Conservation (phyloP, 176 grass and related monocot species). For the Avena atlantica region DNA sequence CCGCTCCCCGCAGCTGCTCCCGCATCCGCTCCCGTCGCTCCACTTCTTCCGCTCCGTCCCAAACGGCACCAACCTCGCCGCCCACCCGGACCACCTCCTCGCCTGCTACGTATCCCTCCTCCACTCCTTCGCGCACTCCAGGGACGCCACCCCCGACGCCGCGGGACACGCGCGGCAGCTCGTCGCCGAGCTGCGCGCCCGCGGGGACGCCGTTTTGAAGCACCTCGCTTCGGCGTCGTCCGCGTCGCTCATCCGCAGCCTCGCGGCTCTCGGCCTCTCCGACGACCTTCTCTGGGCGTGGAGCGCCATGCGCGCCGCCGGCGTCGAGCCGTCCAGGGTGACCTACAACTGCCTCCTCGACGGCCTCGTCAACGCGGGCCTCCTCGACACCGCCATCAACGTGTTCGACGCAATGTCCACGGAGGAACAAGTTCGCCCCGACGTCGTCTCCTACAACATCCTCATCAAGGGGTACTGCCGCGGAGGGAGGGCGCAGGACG, state of each 20-base stretch:
- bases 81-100: constrained; percentile 58
- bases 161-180: constrained; percentile 44
- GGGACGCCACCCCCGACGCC: not conserved
- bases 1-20: constrained; percentile 54
- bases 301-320: constrained; percentile 62
- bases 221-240: constrained; percentile 56
- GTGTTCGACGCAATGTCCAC: constrained; percentile 84
- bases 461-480: constrained; percentile 88
- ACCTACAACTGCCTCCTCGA: constrained; percentile 94
- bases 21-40: constrained; percentile 57
- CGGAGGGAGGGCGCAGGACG: constrained; percentile 55
- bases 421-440: constrained; percentile 48
- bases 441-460: constrained; percentile 78
- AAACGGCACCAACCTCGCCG: constrained; percentile 48
- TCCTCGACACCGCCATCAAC: constrained; percentile 74
- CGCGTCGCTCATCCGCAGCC: constrained; percentile 67
- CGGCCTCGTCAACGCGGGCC: constrained; percentile 70
- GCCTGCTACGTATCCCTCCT: constrained; percentile 74
- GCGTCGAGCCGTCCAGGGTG: constrained; percentile 67
- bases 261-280: constrained; percentile 65
- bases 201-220: constrained; percentile 23
- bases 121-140: constrained; percentile 58
- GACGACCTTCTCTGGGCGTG: constrained; percentile 83
- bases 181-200: constrained; percentile 60
- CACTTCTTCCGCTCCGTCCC: constrained; percentile 71